A percentile compares a stretch with the other conserved stretches of the same genome.
Evolutionary conservation across 805 yeast genomes (phyloP).

Genomic region (Pichia thaimueangensis): DNA sequence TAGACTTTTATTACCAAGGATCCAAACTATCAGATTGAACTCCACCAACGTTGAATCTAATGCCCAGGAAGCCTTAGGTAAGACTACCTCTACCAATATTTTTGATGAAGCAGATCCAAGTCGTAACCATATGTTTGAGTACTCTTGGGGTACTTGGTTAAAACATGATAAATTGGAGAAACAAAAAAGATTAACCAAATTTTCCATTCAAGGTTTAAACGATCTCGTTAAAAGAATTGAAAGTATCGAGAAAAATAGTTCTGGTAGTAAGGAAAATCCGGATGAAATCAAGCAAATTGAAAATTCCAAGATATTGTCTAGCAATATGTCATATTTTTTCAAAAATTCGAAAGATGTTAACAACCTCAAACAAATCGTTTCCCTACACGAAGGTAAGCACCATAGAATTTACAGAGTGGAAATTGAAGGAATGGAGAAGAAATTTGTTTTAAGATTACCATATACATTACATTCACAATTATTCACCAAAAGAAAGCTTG

Average conservation of each 20-base stretch:
- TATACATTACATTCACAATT: slow-evolving; percentile 66
- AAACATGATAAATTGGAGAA: slow-evolving; percentile 70
- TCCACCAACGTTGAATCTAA: not conserved
- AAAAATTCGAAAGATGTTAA: slow-evolving; percentile 13
- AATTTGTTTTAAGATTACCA: slow-evolving; percentile 78
- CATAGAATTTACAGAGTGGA: slow-evolving; percentile 77
- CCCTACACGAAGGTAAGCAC: slow-evolving; percentile 91
- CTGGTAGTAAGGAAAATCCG: slow-evolving; percentile 29
- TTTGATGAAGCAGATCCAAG: slow-evolving; percentile 14
- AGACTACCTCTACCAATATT: slow-evolving; percentile 11
- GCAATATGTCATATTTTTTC: slow-evolving; percentile 18
- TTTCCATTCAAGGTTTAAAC: slow-evolving; percentile 73
- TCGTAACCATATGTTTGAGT: slow-evolving; percentile 54
- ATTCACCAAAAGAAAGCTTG: slow-evolving; percentile 59
- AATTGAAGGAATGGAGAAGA: slow-evolving; percentile 30
- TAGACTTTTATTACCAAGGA: not conserved
- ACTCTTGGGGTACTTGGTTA: slow-evolving; percentile 95
- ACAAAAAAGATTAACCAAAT: slow-evolving; percentile 68
- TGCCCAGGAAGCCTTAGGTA: not conserved
- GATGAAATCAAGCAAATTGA: slow-evolving; percentile 32
- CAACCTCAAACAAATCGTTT: slow-evolving; percentile 62
- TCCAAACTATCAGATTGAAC: slow-evolving; percentile 6
- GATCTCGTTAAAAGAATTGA: slow-evolving; percentile 17
- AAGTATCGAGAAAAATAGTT: slow-evolving; percentile 6
- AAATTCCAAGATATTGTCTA: slow-evolving; percentile 17